Base-by-base conservation (phyloP, 768 basidiomycete genomes). In the Leccinum variicolor region DNA sequence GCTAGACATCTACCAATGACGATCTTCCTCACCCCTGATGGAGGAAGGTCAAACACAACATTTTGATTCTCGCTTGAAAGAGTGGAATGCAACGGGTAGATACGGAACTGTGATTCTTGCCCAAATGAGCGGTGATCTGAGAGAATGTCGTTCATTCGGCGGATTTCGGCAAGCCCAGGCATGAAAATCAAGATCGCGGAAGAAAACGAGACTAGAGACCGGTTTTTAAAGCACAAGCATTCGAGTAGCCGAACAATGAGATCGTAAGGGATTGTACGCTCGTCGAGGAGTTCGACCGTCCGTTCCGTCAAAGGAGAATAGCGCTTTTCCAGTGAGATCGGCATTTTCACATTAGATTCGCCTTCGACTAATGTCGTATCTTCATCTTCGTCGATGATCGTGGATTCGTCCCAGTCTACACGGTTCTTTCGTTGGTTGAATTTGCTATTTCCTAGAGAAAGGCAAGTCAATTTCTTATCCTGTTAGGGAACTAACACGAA, bases 81-180 rank as follows among this genome's bases (percentile, higher is more conserved):
- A 2, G 87, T 93, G 0, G 96, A 98, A 73, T 99, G 96, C 11
- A 99, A 75, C 3, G 92, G 92, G 68, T 89, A 89, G 36, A 98
- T 75, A 57, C 79, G 81, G 75, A 95, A 98, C 23, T 73, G 74
- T 1, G 81, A 74, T 19, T 76, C 74, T 8, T 77, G 77, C 26
- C 90, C 85, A 70, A 98, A 96, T 0, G 71, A 64, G 2, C 76
- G 76, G 69, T 99, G 95, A 53, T 90, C 89, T 46, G 76, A 74
- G 25, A 98, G 77, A 50, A 89, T 75, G 64, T 98, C 95, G 64
- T 86, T 87, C 60, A 99, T 71, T 25, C 89, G 84, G 34, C 95
- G 85, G 55, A 99, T 99, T 74, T 97, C 95, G 31, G 86, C 92
- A 59, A 99, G 76, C 43, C 96, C 96, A 23, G 96, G 95, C 83